phyloP scores from a whole-genome alignment of 306 rosid genomes.

The Quercus alba region DNA sequence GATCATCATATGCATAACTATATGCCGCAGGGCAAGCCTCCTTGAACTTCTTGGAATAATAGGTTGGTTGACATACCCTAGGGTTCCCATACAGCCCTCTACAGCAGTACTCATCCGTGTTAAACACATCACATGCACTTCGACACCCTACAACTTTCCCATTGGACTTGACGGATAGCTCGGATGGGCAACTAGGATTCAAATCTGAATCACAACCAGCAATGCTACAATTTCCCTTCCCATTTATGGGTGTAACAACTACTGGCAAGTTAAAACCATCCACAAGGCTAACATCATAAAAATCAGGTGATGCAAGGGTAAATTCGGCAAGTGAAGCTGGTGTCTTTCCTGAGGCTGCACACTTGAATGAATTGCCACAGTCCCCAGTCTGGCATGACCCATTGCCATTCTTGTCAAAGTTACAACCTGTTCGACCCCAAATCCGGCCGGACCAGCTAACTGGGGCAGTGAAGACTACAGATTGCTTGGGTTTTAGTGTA shows the following conservation, averaged over 20 bases:
- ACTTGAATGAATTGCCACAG: constrained; percentile 62
- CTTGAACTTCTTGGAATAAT: constrained; percentile 79
- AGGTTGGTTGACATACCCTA: constrained; percentile 57
- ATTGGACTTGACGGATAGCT: constrained; percentile 40
- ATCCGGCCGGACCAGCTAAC: constrained; percentile 77
- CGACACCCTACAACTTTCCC: constrained; percentile 71
- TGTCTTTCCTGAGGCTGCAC: constrained; percentile 55
- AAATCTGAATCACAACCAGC: constrained; percentile 77
- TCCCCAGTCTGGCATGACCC: constrained; percentile 68
- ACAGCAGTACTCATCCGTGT: constrained; percentile 86
- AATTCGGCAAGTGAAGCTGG: constrained; percentile 88
- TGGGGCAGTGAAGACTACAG: constrained; percentile 58
- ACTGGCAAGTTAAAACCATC: constrained; percentile 86
- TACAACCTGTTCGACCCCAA: constrained; percentile 94
- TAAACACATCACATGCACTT: constrained; percentile 85
- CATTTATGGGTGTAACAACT: constrained; percentile 45
- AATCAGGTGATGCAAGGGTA: constrained; percentile 56
- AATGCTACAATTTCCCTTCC: constrained; percentile 62
- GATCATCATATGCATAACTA: constrained; percentile 94
- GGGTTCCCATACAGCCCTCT: constrained; percentile 71
- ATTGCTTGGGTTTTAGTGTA: constrained; percentile 54
- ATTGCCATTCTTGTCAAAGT: constrained; percentile 54
- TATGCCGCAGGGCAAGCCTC: constrained; percentile 75
- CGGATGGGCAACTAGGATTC: constrained; percentile 47
- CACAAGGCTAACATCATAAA: constrained; percentile 85